Base-by-base conservation (phyloP, 768 basidiomycete species). In the Calocybe gangraenosa region DNA sequence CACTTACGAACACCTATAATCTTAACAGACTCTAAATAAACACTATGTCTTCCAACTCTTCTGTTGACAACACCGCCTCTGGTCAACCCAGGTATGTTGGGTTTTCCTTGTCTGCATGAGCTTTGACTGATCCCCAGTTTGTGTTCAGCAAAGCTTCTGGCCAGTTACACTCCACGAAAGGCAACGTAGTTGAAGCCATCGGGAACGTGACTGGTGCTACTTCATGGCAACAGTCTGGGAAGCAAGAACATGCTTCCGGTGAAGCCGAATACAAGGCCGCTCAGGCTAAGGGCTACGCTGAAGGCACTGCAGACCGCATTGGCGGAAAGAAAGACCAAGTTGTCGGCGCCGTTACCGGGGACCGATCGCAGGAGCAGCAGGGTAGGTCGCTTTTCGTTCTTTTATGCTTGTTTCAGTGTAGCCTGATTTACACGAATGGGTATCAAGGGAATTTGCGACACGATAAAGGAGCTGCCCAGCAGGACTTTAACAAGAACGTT, bases 291-390 rank as follows among this genome's bases (percentile, higher is more conserved):
- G 71, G 66, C 3, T 77, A 74, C 51, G 74, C 59, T 17, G 70
- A 80, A 42, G 78, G 76, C 2, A 65, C 68, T 1, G 48, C 49
- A 2, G 74, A 78, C 51, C 69, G 73, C 37, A 22, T 76, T 8
- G 56, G 37, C 2, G 78, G 76, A 40, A 74, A 74, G 64, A 71
- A 71, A 48, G 73, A 76, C 50, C 40, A 64, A 10, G 50, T 78
- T 31, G 56, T 75, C 7, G 78, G 78, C 11, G 73, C 76, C n/a
- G 56, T 78, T 21, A 75, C 66, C 9, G 76, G 76, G 7, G 76
- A 80, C 52, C 65, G 65, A 48, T 6, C 47, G 1, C 70, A 77
- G 53, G 61, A 78, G 51, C 37, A 58, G 18, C 37, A 58, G 44
- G 75, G 77, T 73, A 37, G 38, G 64, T 56, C 30, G 3, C 15